A percentile compares a stretch with the other conserved stretches of the same genome.
These are phyloP conservation scores for Rhizophagus clarus DNA, from an alignment of 192 early-diverging fungal genomes.

Conservation along the genomic window DNA sequence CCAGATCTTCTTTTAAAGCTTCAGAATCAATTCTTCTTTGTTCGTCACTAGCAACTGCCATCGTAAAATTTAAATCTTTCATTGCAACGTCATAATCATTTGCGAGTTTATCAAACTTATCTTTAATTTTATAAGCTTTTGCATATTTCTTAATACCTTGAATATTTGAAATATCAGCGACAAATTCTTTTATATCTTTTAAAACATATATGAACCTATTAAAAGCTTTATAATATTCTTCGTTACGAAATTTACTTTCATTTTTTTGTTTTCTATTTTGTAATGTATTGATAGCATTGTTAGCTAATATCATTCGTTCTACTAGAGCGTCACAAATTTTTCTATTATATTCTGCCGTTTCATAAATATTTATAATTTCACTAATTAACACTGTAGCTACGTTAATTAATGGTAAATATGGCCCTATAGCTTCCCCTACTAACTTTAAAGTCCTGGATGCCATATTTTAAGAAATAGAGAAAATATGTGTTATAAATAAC, in stretches of 20 bases:
- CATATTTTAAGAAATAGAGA: too few species aligned
- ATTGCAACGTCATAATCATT: not conserved
- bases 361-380: slow-evolving; percentile 16
- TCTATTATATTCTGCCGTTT: slow-evolving; percentile 24
- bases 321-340: slow-evolving; percentile 14
- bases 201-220: not conserved
- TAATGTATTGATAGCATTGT: not conserved
- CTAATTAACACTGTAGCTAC: too few species aligned
- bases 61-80: not conserved
- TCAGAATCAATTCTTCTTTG: not conserved
- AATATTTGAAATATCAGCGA: slow-evolving; percentile 17
- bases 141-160: not conserved
- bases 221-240: not conserved
- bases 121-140: not conserved
- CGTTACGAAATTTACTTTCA: not conserved
- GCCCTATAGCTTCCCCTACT: too few species aligned
- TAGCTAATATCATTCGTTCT: not conserved
- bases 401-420: too few species aligned
- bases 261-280: not conserved
- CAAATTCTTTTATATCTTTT: slow-evolving; percentile 26
- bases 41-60: slow-evolving; percentile 8
- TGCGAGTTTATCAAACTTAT: not conserved
- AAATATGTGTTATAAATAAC: too few species aligned
- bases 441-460: too few species aligned
- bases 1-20: not conserved